A percentile compares a stretch with the other conserved stretches of the same genome.
phyloP scores from a whole-genome alignment of 148 eudicot genomes.

The Simmondsia chinensis region DNA sequence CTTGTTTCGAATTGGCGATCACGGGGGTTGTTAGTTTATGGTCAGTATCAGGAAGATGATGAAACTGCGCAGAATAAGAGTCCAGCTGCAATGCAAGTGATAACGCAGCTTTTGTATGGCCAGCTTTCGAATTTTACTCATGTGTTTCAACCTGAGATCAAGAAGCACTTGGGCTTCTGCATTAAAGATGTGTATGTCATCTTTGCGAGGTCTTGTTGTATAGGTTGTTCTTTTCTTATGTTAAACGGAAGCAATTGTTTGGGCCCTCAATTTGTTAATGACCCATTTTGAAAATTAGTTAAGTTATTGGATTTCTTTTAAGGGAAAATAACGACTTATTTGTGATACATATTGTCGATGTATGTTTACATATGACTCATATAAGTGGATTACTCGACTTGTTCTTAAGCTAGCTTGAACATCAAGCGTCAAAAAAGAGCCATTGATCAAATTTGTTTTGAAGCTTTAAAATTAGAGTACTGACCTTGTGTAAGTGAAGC shows the following conservation, averaged over 20 bases:
- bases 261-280: too few species aligned
- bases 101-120: conserved; percentile 31
- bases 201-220: not conserved
- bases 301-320: not conserved
- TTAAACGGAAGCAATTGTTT: too few species aligned
- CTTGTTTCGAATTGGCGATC: conserved; percentile 19
- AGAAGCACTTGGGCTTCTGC: conserved; percentile 49
- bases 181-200: conserved; percentile 74
- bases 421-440: too few species aligned
- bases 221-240: not conserved
- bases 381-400: too few species aligned
- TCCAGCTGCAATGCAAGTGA: conserved; percentile 24
- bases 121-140: conserved; percentile 48
- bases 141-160: conserved; percentile 45
- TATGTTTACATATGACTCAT: too few species aligned
- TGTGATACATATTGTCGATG: too few species aligned
- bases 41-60: conserved; percentile 27
- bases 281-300: too few species aligned
- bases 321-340: too few species aligned
- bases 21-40: conserved; percentile 12
- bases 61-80: conserved; percentile 9
- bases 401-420: too few species aligned
- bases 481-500: too few species aligned
- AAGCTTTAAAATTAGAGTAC: too few species aligned
- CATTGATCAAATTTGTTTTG: too few species aligned